Evolutionary conservation across 208 protist species (phyloP).

Genomic region (Crithidia acanthocephali): DNA sequence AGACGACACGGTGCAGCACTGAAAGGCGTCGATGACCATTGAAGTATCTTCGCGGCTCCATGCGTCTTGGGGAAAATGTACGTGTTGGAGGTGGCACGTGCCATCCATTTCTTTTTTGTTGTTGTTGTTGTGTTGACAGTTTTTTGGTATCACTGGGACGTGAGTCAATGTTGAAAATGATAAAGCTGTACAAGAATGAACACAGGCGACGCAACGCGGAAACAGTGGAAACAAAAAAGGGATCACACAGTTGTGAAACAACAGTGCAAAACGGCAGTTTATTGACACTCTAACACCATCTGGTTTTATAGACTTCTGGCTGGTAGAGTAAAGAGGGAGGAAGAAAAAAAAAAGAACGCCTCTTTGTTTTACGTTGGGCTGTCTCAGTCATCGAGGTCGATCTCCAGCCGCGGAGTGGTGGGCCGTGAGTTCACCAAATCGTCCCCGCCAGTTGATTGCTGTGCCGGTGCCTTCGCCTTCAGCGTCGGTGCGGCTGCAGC

Average conservation of each 20-base stretch:
- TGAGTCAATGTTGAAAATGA: background rate
- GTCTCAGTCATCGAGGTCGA: slow-evolving; percentile 25
- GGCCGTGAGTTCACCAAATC: slow-evolving; percentile 16
- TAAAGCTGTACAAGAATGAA: slow-evolving; percentile 6
- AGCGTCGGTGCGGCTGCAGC: background rate
- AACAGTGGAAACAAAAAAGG: background rate
- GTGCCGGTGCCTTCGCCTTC: background rate
- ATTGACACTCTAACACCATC: too few relatives aligned
- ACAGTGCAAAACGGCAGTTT: background rate
- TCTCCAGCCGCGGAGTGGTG: slow-evolving; percentile 24
- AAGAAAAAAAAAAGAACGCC: slow-evolving; percentile 4
- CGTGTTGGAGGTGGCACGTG: too few relatives aligned
- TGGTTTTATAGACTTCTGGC: too few relatives aligned
- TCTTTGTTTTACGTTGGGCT: background rate
- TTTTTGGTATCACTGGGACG: too few relatives aligned
- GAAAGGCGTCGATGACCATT: too few relatives aligned
- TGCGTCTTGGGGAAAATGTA: too few relatives aligned
- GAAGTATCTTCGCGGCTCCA: too few relatives aligned
- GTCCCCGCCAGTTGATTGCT: background rate
- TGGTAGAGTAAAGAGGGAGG: too few relatives aligned
- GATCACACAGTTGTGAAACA: background rate
- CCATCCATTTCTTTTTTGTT: background rate
- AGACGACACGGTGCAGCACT: too few relatives aligned
- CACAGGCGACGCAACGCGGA: background rate
- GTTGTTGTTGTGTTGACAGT: background rate